These are phyloP conservation scores for Senna tora DNA, from an alignment of 306 rosid species.

Conservation along the genomic window DNA sequence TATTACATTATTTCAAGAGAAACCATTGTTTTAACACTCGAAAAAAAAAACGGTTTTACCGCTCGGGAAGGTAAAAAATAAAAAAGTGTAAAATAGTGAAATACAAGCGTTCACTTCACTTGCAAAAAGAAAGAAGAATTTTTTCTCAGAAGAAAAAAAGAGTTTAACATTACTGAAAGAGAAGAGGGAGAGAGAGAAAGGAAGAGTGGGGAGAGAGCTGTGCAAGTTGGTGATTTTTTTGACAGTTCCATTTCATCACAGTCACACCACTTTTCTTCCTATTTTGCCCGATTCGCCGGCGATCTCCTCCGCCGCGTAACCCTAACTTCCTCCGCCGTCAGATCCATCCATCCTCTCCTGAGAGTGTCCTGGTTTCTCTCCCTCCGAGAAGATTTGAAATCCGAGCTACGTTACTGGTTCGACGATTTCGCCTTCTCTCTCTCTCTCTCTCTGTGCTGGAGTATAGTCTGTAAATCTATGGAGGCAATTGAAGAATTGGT, in stretches of 20 bases:
- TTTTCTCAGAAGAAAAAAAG: not conserved
- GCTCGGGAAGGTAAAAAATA: constrained; percentile 6
- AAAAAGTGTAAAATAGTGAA: constrained; percentile 32
- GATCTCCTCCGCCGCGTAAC: constrained; percentile 25
- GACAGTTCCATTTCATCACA: not conserved
- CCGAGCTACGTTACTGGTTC: not conserved
- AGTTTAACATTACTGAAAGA: not conserved
- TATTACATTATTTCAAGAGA: no score
- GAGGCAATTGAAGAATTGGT: constrained; percentile 88
- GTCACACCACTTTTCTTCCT: not conserved
- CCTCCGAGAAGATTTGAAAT: constrained; percentile 9
- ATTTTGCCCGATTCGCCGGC: constrained; percentile 32
- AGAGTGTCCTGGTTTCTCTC: not conserved
- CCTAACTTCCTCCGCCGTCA: constrained; percentile 26
- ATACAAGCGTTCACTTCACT: constrained; percentile 23
- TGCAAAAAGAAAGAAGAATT: constrained; percentile 6
- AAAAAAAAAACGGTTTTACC: not conserved
- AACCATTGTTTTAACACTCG: no score
- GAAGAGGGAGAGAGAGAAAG: not conserved
- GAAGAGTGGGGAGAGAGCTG: not conserved
- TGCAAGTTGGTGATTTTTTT: constrained; percentile 29
- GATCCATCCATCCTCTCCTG: constrained; percentile 30
- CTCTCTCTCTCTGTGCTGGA: not conserved
- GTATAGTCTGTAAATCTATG: constrained; percentile 42
- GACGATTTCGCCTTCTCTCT: not conserved